Evolutionary conservation across 768 basidiomycete genomes (phyloP).

Genomic region (Xerocomellus amylosporus): DNA sequence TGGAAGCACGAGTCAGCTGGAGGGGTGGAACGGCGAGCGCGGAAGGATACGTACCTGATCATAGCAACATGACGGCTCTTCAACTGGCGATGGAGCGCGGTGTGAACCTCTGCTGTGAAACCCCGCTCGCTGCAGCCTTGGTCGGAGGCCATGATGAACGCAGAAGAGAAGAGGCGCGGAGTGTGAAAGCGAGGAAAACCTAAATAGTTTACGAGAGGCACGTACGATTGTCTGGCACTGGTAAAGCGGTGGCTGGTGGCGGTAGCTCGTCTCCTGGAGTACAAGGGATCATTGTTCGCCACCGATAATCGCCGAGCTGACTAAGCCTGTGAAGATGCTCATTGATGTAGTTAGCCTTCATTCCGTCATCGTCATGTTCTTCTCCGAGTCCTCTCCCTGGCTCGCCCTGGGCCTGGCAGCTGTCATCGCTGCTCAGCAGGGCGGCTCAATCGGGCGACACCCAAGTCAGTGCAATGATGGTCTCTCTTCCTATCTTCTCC

Average conservation of each 20-base stretch:
- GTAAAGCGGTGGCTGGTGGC: no score
- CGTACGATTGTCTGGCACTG: no score
- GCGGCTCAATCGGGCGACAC: conserved; percentile 35
- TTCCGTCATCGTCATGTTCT: conserved; percentile 25
- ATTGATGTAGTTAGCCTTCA: neutral
- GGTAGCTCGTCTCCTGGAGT: no score
- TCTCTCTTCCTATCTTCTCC: conserved; percentile 17
- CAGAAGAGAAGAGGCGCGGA: no score
- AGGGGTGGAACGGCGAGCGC: neutral
- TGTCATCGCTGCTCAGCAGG: conserved; percentile 21
- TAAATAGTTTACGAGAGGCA: no score
- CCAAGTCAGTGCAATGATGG: conserved; percentile 55
- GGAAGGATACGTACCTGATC: neutral
- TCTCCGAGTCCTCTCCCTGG: conserved; percentile 37
- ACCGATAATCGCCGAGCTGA: no score
- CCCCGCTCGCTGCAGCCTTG: neutral
- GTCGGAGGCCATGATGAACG: neutral
- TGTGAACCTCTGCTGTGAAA: no score
- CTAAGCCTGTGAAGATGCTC: neutral
- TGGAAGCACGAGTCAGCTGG: neutral
- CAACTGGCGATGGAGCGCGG: no score
- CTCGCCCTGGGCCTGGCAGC: conserved; percentile 46
- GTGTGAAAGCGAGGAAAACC: no score
- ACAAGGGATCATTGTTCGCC: no score
- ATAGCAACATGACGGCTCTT: neutral